Conservation (phyloP, 495 filamentous ascomycete species). For the Penicillium mononematosum region DNA sequence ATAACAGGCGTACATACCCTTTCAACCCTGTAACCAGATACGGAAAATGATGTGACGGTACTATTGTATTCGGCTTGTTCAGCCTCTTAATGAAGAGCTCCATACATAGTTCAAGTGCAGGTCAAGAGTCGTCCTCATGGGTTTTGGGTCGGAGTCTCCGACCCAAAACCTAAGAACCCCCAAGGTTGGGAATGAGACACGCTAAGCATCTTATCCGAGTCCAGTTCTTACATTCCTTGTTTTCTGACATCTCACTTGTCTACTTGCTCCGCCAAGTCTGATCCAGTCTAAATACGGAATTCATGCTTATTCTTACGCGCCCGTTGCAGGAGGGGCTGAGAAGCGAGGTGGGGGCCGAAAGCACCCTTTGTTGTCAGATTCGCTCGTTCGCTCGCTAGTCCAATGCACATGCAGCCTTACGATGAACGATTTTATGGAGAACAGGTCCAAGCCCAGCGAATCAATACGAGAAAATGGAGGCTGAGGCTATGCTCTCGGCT, state of each 20-base stretch:
- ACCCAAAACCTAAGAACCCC: no score
- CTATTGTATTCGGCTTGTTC: constrained; percentile 16
- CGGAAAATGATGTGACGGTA: constrained; percentile 6
- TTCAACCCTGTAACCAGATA: constrained; percentile 14
- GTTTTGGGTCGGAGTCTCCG: no score
- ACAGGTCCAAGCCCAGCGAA: neutral
- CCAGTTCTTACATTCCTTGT: neutral
- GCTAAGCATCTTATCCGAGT: neutral
- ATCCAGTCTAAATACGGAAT: neutral
- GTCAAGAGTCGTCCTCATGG: neutral
- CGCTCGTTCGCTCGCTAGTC: constrained; percentile 19
- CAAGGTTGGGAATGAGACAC: neutral
- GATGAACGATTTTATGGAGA: constrained; percentile 7
- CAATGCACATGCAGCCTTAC: constrained; percentile 34
- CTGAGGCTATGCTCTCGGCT: constrained; percentile 5
- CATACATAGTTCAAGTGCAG: neutral
- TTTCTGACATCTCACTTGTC: neutral
- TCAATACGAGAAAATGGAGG: constrained; percentile 4
- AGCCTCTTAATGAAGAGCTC: constrained; percentile 12
- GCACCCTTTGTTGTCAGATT: neutral
- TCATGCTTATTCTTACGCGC: constrained; percentile 16
- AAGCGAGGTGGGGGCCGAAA: constrained; percentile 23
- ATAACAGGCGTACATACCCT: constrained; percentile 40
- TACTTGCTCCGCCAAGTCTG: neutral
- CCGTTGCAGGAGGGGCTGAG: constrained; percentile 9